These are phyloP conservation scores for Eragrostis curvula DNA, from an alignment of 176 grass and related monocot genomes.

Conservation along the genomic window DNA sequence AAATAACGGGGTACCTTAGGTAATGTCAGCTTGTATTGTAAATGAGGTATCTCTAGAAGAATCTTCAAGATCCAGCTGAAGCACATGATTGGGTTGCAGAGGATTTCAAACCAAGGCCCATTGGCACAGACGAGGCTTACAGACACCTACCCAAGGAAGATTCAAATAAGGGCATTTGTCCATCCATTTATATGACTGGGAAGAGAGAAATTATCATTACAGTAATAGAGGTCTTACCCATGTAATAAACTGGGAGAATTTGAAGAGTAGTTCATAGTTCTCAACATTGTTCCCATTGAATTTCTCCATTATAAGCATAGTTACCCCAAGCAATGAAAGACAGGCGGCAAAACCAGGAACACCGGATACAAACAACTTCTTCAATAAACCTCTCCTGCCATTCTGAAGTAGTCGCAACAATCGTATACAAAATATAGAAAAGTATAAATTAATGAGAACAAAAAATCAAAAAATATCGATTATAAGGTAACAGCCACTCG, in stretches of 20 bases:
- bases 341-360: slow-evolving; percentile 65
- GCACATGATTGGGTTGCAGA: slow-evolving; percentile 72
- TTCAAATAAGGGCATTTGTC: slow-evolving; percentile 24
- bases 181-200: slow-evolving; percentile 3
- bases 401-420: slow-evolving; percentile 37
- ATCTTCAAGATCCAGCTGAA: slow-evolving; percentile 85
- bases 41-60: slow-evolving; percentile 81
- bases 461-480: slow-evolving; percentile 2
- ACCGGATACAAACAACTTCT: slow-evolving; percentile 56
- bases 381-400: slow-evolving; percentile 41
- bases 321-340: slow-evolving; percentile 55
- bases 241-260: slow-evolving; percentile 59
- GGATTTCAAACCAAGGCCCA: slow-evolving; percentile 60
- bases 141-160: slow-evolving; percentile 50
- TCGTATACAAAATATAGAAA: slow-evolving; percentile 7
- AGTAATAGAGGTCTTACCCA: slow-evolving; percentile 63
- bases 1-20: slow-evolving; percentile 61
- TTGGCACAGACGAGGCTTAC: slow-evolving; percentile 44
- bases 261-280: slow-evolving; percentile 59
- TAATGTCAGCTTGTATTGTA: slow-evolving; percentile 63
- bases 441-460: neutral
- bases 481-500: neutral
- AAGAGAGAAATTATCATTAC: slow-evolving; percentile 25
- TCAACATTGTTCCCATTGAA: slow-evolving; percentile 42
- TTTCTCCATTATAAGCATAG: slow-evolving; percentile 53